Evolutionary conservation across 1,284 basidiomycete species (phyloP).

Genomic region (Ceratobasidium sp.): DNA sequence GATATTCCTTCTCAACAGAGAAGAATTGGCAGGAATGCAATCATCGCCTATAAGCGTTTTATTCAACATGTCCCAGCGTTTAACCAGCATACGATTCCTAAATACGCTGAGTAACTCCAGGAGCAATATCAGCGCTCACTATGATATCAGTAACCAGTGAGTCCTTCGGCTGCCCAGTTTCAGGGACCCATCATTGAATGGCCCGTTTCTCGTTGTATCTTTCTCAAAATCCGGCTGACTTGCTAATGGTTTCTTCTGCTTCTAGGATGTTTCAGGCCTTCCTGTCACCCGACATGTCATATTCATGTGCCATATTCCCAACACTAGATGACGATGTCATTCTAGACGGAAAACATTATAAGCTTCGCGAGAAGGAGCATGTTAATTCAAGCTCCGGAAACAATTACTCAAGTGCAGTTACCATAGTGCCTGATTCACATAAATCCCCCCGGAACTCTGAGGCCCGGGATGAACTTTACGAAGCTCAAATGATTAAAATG

Average conservation of each 20-base stretch:
- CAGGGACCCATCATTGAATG: not conserved
- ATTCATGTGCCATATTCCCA: no score
- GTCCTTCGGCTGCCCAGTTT: conserved; percentile 4
- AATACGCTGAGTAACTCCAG: no score
- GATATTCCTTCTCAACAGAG: conserved; percentile 83
- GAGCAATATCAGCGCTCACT: no score
- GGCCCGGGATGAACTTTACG: conserved; percentile 62
- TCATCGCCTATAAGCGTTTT: conserved; percentile 65
- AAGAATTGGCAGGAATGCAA: conserved; percentile 69
- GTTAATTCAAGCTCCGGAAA: not conserved
- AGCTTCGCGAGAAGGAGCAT: conserved; percentile 1
- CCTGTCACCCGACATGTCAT: no score
- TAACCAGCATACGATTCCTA: no score
- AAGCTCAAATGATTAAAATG: conserved; percentile 71
- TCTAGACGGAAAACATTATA: not conserved
- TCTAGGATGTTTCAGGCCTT: no score
- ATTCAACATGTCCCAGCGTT: conserved; percentile 65
- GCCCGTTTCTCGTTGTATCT: not conserved
- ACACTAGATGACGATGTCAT: conserved; percentile 65
- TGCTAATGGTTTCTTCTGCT: not conserved
- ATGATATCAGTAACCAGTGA: conserved; percentile 80
- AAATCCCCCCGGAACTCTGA: not conserved
- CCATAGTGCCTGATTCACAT: conserved; percentile 38
- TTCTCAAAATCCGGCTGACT: no score
- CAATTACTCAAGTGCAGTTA: conserved; percentile 31